These are phyloP conservation scores for Hysterium pulicare DNA, from an alignment of 2,329 filamentous ascomycete genomes.

Conservation along the genomic window DNA sequence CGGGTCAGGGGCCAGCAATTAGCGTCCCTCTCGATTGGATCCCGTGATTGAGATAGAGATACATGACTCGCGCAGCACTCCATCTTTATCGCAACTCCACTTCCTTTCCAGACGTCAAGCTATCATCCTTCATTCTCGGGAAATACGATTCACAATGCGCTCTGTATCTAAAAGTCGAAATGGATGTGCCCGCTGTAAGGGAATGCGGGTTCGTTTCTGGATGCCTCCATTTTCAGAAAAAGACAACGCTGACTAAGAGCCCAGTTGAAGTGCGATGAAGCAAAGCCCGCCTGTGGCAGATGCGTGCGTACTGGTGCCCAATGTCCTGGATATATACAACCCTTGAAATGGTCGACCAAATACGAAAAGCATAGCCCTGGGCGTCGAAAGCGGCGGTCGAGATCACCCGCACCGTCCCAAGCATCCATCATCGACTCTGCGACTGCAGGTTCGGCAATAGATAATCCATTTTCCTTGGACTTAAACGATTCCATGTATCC, in stretches of 20 bases:
- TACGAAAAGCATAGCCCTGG: slow-evolving; percentile 4
- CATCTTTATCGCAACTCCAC: no score
- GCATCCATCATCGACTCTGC: not conserved
- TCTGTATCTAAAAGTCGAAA: slow-evolving; percentile 43
- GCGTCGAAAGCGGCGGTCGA: not conserved
- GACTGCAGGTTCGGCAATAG: not conserved
- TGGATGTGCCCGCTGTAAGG: slow-evolving; percentile 41
- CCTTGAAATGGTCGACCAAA: slow-evolving; percentile 4
- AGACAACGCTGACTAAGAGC: not conserved
- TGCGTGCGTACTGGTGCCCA: not conserved
- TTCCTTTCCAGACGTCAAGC: no score
- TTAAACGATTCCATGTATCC: not conserved
- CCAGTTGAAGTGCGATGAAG: slow-evolving; percentile 3
- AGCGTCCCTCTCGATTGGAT: no score
- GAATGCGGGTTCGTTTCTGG: slow-evolving; percentile 32
- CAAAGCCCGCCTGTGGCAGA: slow-evolving; percentile 2
- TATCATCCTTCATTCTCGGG: no score
- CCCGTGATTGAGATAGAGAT: no score
- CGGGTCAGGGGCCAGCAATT: no score
- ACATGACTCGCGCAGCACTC: no score
- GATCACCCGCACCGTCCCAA: not conserved
- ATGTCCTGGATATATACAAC: slow-evolving; percentile 1
- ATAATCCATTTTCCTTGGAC: not conserved
- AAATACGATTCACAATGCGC: slow-evolving; percentile 30
- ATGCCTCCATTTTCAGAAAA: no score